Base-by-base conservation (phyloP, 2,329 filamentous ascomycete genomes). In the Curvularia lunata region DNA sequence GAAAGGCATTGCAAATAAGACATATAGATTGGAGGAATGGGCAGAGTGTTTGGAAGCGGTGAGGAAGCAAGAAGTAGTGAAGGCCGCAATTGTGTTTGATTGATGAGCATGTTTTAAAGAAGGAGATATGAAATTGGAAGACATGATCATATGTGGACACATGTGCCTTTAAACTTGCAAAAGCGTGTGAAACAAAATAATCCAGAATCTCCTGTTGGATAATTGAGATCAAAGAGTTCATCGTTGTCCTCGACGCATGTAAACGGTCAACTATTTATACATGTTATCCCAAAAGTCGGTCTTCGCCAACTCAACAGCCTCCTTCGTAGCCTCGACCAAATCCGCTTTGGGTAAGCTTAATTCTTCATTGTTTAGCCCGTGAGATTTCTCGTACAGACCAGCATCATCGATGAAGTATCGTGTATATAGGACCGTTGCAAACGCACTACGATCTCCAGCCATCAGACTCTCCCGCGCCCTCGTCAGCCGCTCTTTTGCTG, bases 21-120 rank as follows among this genome's bases (percentile, higher is more conserved):
- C 82, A 5, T 91, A 87, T 79, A 87, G 83, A 77, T 80, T 91
- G n/a, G 88, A 91, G 71, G 83, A 91, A 72, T 91, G 87, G 83
- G 85, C 80, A 45, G 86, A 90, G 73, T 89, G 87, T 60, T 78
- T 91, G 64, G 85, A 90, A 74, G 83, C 85, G 56, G 90, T 91
- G 81, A 85, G 83, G 69, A 87, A 89, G 78, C 90, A 91, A 82
- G 85, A 80, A 52, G 88, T 88, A 58, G 90, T 91, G 73, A 91
- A 91, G 81, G 88, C 88, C 51, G 87, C 86, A 16, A 90, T 91
- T 74, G 84, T 86, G 46, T 91, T 90, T 68, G 87, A 90, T 2
- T 66, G 27, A 54, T 50, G 21, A 38, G 18, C 2, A 32, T 4
- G 32, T 5, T 6, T n/a, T 7, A 46, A 4, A 16, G 41, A 13